Percentiles rank a stretch among this genome's conserved stretches.
phyloP scores from a whole-genome alignment of 805 yeast genomes.

The Myxozyma udenii region DNA sequence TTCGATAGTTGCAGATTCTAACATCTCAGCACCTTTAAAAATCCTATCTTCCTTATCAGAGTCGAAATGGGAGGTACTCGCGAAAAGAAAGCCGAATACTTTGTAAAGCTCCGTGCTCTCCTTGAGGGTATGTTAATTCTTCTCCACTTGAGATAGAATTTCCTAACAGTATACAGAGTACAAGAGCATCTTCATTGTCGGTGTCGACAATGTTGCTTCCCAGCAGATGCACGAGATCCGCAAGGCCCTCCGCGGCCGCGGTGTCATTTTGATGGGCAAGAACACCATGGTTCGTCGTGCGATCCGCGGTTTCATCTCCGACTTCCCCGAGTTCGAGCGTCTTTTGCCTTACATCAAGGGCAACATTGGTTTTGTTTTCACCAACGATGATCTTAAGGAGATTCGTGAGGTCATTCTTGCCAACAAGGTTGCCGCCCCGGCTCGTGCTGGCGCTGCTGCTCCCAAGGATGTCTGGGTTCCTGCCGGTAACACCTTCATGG shows the following conservation, averaged over 20 bases:
- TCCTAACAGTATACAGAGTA: slow-evolving; percentile 53
- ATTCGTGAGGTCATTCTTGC: slow-evolving; percentile 83
- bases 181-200: slow-evolving; percentile 98
- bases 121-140: slow-evolving; percentile 59
- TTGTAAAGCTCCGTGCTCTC: slow-evolving; percentile 89
- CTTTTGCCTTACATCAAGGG: slow-evolving; percentile 93
- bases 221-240: slow-evolving; percentile 98
- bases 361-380: slow-evolving; percentile 99
- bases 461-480: slow-evolving; percentile 97
- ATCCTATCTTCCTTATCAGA: slow-evolving; percentile 71
- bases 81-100: slow-evolving; percentile 95
- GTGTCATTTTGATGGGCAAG: slow-evolving; percentile 98
- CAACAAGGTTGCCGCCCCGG: slow-evolving; percentile 99
- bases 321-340: slow-evolving; percentile 94
- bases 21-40: slow-evolving; percentile 63
- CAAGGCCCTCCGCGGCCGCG: slow-evolving; percentile 91
- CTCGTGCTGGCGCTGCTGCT: slow-evolving; percentile 99
- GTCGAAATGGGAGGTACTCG: slow-evolving; percentile 99
- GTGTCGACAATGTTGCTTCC: slow-evolving; percentile 99
- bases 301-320: slow-evolving; percentile 89
- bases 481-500: slow-evolving; percentile 99
- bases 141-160: neutral
- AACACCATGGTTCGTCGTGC: slow-evolving; percentile 99
- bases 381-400: slow-evolving; percentile 88
- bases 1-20: neutral